Evolutionary conservation across 2,329 filamentous ascomycete species (phyloP).

Genomic region (Aspergillus phoenicis): DNA sequence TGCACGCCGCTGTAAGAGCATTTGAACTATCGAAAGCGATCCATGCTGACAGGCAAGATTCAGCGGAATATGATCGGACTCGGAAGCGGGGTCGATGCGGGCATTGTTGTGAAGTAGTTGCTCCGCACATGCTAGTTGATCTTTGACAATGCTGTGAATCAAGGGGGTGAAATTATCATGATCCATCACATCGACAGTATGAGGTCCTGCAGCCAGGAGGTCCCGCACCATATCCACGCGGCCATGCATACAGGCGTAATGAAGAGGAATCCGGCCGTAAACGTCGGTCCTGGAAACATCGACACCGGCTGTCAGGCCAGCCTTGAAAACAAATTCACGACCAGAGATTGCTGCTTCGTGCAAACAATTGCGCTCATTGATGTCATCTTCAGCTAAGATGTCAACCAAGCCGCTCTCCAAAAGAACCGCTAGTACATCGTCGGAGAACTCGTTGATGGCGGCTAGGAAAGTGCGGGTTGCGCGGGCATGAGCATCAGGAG

Average conservation of each 20-base stretch:
- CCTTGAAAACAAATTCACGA: constrained; percentile 73
- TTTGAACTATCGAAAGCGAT: constrained; percentile 78
- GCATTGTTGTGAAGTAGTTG: constrained; percentile 75
- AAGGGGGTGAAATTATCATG: constrained; percentile 97
- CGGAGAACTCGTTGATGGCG: constrained; percentile 81
- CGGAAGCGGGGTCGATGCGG: constrained; percentile 81
- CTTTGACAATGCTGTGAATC: constrained; percentile 91
- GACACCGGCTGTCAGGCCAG: constrained; percentile 74
- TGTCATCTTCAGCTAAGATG: constrained; percentile 92
- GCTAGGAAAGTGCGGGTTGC: constrained; percentile 88
- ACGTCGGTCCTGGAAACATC: constrained; percentile 82
- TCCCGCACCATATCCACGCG: constrained; percentile 78
- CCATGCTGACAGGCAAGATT: constrained; percentile 95
- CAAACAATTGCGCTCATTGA: constrained; percentile 94
- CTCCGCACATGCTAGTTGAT: constrained; percentile 77
- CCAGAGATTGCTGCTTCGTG: constrained; percentile 97
- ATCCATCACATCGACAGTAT: constrained; percentile 84
- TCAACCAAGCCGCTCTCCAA: constrained; percentile 82
- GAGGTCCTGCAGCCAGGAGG: constrained; percentile 68
- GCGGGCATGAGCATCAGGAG: constrained; percentile 68
- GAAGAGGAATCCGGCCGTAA: constrained; percentile 88
- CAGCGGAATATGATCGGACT: constrained; percentile 88
- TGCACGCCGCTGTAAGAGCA: constrained; percentile 79
- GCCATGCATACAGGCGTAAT: constrained; percentile 96
- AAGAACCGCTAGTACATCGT: constrained; percentile 73